Conservation (phyloP, 129 eudicot genomes). For the Glebionis coronaria region DNA sequence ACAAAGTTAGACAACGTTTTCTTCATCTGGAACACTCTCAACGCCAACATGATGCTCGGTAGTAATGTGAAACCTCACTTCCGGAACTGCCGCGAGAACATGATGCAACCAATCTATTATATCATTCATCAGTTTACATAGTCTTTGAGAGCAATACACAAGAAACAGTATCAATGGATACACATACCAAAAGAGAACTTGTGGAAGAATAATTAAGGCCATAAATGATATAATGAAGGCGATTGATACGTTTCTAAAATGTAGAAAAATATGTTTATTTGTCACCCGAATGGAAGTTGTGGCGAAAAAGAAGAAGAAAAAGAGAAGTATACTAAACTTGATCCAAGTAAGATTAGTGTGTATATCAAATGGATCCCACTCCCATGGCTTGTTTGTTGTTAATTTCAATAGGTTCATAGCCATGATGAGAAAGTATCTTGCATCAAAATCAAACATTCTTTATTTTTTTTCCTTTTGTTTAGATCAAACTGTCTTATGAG, state of each 20-base stretch:
- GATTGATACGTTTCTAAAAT: constrained; percentile 22
- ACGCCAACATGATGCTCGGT: constrained; percentile 24
- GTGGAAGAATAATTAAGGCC: constrained; percentile 32
- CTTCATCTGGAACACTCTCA: constrained; percentile 18
- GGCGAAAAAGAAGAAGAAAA: constrained; percentile 23
- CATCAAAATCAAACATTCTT: constrained; percentile 31
- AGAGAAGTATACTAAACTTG: constrained; percentile 22
- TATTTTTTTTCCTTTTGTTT: constrained; percentile 2
- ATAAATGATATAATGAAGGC: constrained; percentile 14
- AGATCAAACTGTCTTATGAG: constrained; percentile 1
- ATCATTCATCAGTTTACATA: constrained; percentile 2
- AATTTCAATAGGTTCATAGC: constrained; percentile 31
- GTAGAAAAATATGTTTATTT: constrained; percentile 10
- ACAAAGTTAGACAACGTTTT: not conserved
- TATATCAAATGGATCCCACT: constrained; percentile 43
- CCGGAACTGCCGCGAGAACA: constrained; percentile 25
- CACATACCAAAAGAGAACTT: constrained; percentile 31
- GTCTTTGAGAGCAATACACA: constrained; percentile 18
- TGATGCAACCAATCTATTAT: constrained; percentile 11
- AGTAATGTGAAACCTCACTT: constrained; percentile 25
- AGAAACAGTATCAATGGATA: constrained; percentile 25
- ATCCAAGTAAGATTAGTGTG: constrained; percentile 25
- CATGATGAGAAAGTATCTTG: constrained; percentile 29
- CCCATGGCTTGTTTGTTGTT: constrained; percentile 33
- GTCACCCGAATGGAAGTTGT: constrained; percentile 23